Evolutionary conservation across 129 eudicot species (phyloP).

Genomic region (Helianthus tuberosus): DNA sequence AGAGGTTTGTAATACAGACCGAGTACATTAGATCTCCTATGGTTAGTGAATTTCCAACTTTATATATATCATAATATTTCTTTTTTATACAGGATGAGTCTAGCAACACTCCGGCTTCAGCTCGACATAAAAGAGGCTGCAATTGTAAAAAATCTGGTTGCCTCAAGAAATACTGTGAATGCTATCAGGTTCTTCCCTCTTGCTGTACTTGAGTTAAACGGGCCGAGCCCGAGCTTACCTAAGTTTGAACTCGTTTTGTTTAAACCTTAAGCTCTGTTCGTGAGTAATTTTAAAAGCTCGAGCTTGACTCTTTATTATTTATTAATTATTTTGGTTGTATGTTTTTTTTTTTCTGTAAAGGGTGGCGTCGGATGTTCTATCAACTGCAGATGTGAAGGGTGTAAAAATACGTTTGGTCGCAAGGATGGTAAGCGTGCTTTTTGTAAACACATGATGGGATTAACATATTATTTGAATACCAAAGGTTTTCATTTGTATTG

Average conservation of each 20-base stretch:
- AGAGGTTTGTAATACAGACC: conserved; percentile 51
- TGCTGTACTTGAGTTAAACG: neutral
- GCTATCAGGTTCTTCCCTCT: conserved; percentile 13
- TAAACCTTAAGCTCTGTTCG: no score
- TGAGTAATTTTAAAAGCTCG: neutral
- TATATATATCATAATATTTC: neutral
- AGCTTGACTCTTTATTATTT: neutral
- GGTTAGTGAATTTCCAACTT: neutral
- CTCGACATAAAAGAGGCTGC: conserved; percentile 98
- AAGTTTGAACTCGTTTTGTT: no score
- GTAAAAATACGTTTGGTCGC: conserved; percentile 13
- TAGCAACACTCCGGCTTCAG: conserved; percentile 96
- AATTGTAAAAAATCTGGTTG: conserved; percentile 99
- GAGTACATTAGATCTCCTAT: neutral
- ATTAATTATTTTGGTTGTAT: neutral
- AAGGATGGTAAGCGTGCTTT: conserved; percentile 13
- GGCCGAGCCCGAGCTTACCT: neutral
- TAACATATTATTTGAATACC: neutral
- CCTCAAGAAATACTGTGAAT: conserved; percentile 71
- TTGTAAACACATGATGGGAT: neutral
- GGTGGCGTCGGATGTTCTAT: conserved; percentile 16
- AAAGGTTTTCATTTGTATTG: neutral
- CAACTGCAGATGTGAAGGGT: conserved; percentile 22
- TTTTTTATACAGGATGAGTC: conserved; percentile 67
- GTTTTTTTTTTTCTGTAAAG: neutral